phyloP scores from a whole-genome alignment of 1,284 basidiomycete genomes.

The Tremellales sp. region DNA sequence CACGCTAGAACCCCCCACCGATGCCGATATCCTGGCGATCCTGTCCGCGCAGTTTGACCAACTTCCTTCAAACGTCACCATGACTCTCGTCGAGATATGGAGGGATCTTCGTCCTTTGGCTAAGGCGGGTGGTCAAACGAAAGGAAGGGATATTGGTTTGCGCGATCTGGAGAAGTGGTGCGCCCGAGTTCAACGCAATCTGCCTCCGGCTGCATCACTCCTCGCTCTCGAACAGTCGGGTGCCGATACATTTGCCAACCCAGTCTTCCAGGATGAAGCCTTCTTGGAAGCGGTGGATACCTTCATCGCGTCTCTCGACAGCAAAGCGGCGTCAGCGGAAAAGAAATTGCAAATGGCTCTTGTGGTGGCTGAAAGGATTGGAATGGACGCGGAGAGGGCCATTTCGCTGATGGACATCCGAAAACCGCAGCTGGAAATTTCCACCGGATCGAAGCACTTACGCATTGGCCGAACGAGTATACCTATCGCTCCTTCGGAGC shows the following conservation, averaged over 20 bases:
- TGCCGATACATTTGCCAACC: constrained; percentile 62
- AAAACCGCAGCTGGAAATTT: constrained; percentile 63
- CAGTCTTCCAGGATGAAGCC: constrained; percentile 78
- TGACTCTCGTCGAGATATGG: constrained; percentile 41
- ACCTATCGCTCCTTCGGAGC: constrained; percentile 12
- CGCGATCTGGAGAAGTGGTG: constrained; percentile 89
- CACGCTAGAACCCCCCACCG: constrained; percentile 58
- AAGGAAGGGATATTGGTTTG: constrained; percentile 59
- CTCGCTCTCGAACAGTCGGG: constrained; percentile 37
- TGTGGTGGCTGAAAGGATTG: constrained; percentile 62
- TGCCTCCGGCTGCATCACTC: constrained; percentile 50
- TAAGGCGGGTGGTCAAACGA: constrained; percentile 44
- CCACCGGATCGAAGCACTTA: constrained; percentile 54
- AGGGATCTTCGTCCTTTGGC: constrained; percentile 38
- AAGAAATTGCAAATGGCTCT: constrained; percentile 35
- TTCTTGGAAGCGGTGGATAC: constrained; percentile 87
- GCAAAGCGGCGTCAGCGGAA: constrained; percentile 50
- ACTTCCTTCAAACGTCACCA: constrained; percentile 53
- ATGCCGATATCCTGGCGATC: constrained; percentile 66
- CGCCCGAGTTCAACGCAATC: constrained; percentile 62
- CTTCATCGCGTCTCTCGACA: constrained; percentile 71
- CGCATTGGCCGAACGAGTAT: constrained; percentile 38
- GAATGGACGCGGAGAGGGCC: constrained; percentile 60
- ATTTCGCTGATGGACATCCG: constrained; percentile 59
- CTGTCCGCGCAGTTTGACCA: constrained; percentile 62